phyloP scores from a whole-genome alignment of 371 early-diverging fungal species.

The Chytridiales sp. region DNA sequence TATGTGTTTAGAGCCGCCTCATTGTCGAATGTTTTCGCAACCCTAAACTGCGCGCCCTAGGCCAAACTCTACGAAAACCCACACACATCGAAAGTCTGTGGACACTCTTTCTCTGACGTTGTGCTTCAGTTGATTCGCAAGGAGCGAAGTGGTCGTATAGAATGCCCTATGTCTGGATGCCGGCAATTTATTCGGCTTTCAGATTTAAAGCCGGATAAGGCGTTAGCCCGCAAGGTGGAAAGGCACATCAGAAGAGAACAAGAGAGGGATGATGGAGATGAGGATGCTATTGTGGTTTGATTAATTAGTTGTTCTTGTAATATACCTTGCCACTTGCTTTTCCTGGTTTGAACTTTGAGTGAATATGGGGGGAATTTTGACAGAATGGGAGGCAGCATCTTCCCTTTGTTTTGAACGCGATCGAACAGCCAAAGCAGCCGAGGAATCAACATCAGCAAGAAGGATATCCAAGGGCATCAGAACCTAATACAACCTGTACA shows the following conservation, averaged over 20 bases:
- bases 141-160: not conserved
- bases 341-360: too few species aligned
- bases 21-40: not conserved
- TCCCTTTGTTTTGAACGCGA: too few species aligned
- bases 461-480: too few species aligned
- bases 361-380: too few species aligned
- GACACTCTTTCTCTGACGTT: slow-evolving; percentile 1
- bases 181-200: not conserved
- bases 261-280: not conserved
- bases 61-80: slow-evolving; percentile 4
- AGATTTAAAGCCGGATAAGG: slow-evolving; percentile 4
- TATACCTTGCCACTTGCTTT: too few species aligned
- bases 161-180: slow-evolving; percentile 10
- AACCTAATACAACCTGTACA: too few species aligned
- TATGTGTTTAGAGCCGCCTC: not conserved
- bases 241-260: not conserved
- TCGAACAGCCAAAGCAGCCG: too few species aligned
- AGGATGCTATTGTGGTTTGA: not conserved
- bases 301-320: too few species aligned
- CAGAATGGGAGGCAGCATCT: too few species aligned
- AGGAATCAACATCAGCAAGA: too few species aligned
- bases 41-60: not conserved
- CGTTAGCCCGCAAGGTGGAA: slow-evolving; percentile 2
- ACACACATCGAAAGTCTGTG: slow-evolving; percentile 7
- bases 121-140: not conserved